A percentile compares a stretch with the other conserved stretches of the same genome.
These are phyloP conservation scores for Amborella trichopoda DNA, from an alignment of 164 flowering plant genomes.

Conservation along the genomic window DNA sequence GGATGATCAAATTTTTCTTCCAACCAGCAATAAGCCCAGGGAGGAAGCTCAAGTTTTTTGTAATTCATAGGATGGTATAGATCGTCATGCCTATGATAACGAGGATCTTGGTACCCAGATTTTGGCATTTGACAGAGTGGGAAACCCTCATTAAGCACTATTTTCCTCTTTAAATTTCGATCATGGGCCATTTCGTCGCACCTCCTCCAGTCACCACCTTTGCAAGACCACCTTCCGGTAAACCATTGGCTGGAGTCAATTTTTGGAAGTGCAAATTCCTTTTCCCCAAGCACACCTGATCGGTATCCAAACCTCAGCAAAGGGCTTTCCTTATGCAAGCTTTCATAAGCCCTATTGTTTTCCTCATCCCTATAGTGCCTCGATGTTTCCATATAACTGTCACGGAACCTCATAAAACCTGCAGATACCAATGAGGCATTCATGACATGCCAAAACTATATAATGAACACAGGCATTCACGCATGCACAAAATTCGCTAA, in stretches of 20 bases:
- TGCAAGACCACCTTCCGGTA: slow-evolving; percentile 76
- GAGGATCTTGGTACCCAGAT: slow-evolving; percentile 80
- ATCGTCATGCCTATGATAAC: slow-evolving; percentile 73
- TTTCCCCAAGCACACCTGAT: slow-evolving; percentile 18
- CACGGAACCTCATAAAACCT: slow-evolving; percentile 27
- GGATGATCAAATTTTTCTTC: slow-evolving; percentile 57
- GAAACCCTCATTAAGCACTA: slow-evolving; percentile 78
- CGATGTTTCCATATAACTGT: slow-evolving; percentile 13
- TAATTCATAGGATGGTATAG: slow-evolving; percentile 57
- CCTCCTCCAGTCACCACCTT: slow-evolving; percentile 96
- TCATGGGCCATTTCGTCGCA: slow-evolving; percentile 63
- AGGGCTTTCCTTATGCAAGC: slow-evolving; percentile 18
- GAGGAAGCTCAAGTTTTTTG: slow-evolving; percentile 70
- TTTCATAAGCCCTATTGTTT: slow-evolving; percentile 17
- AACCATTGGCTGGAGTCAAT: slow-evolving; percentile 45
- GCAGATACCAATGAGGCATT: slow-evolving; percentile 4
- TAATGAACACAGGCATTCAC: too few relatives aligned
- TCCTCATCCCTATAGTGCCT: slow-evolving; percentile 26
- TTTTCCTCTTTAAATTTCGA: slow-evolving; percentile 44
- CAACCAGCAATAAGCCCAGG: slow-evolving; percentile 68
- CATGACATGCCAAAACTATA: too few relatives aligned
- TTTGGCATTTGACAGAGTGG: slow-evolving; percentile 87
- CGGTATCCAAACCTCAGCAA: slow-evolving; percentile 20
- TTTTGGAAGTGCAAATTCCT: slow-evolving; percentile 20
- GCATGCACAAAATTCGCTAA: too few relatives aligned